phyloP scores from a whole-genome alignment of 2,329 filamentous ascomycete genomes.

The Phoma sp. region DNA sequence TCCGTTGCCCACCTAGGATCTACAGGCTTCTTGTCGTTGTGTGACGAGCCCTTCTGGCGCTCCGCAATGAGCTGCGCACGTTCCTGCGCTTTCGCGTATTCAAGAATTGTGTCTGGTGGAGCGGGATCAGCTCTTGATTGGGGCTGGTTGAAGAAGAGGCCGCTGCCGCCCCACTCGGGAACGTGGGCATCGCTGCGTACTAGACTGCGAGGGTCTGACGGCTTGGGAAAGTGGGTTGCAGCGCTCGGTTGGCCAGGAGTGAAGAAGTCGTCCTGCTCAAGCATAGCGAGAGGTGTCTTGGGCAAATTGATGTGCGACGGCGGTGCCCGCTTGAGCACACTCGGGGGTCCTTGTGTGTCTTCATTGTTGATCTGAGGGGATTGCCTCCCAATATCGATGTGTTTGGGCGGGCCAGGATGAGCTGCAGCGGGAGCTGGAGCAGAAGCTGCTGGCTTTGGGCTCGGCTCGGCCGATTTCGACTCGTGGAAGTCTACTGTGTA shows the following conservation, averaged over 20 bases:
- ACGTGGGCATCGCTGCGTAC: conserved; percentile 77
- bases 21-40: conserved; percentile 37
- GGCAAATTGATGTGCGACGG: conserved; percentile 41
- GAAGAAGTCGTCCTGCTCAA: conserved; percentile 55
- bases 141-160: conserved; percentile 74
- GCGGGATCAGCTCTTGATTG: conserved; percentile 74
- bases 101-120: conserved; percentile 76
- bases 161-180: conserved; percentile 73
- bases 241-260: conserved; percentile 49
- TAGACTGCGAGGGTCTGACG: conserved; percentile 57
- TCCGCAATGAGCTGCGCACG: conserved; percentile 37
- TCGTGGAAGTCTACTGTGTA: conserved; percentile 87
- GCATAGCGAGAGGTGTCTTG: conserved; percentile 49
- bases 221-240: conserved; percentile 61
- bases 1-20: conserved; percentile 67
- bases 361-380: conserved; percentile 50
- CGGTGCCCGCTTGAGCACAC: conserved; percentile 47
- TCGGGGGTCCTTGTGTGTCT: conserved; percentile 39
- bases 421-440: conserved; percentile 20
- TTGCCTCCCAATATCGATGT: conserved; percentile 54
- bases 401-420: conserved; percentile 28
- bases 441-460: conserved; percentile 25
- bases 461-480: conserved; percentile 46
- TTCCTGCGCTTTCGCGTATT: conserved; percentile 63
- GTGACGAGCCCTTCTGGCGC: conserved; percentile 22